phyloP scores from a whole-genome alignment of 2,329 filamentous ascomycete genomes.

The Sphaceloma murrayae region DNA sequence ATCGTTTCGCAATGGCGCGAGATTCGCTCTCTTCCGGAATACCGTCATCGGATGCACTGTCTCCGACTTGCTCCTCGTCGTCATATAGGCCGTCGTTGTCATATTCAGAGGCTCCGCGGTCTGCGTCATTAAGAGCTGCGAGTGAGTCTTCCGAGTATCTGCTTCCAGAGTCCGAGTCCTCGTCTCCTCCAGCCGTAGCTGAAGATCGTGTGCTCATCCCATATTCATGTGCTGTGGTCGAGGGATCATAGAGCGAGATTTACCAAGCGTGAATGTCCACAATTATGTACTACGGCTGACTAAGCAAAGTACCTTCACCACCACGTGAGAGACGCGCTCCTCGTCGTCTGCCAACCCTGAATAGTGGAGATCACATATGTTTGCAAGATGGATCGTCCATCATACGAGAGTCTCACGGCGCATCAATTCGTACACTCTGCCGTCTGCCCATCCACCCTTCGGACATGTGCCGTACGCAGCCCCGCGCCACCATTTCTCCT shows the following conservation, averaged over 20 bases:
- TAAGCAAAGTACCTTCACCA: no score
- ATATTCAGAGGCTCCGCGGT: neutral
- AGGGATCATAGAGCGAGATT: neutral
- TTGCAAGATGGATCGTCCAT: neutral
- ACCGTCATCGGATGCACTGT: neutral
- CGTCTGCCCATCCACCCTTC: no score
- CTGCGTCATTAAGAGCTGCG: no score
- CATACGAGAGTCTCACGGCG: no score
- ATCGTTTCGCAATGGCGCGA: no score
- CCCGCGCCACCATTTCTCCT: neutral
- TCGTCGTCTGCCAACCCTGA: no score
- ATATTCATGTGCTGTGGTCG: neutral
- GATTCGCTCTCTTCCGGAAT: neutral
- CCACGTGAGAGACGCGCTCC: no score
- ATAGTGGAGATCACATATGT: conserved; percentile 5
- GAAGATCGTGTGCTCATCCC: neutral
- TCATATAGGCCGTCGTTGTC: neutral
- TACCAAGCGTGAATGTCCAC: no score
- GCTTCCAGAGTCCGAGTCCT: neutral
- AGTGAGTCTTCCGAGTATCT: neutral
- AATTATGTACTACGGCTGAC: no score
- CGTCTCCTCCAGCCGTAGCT: neutral
- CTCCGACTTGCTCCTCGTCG: neutral
- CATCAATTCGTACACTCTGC: no score
- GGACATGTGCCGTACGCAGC: neutral